Base-by-base conservation (phyloP, 805 yeast genomes). In the Sugiyamaella marilandica region DNA sequence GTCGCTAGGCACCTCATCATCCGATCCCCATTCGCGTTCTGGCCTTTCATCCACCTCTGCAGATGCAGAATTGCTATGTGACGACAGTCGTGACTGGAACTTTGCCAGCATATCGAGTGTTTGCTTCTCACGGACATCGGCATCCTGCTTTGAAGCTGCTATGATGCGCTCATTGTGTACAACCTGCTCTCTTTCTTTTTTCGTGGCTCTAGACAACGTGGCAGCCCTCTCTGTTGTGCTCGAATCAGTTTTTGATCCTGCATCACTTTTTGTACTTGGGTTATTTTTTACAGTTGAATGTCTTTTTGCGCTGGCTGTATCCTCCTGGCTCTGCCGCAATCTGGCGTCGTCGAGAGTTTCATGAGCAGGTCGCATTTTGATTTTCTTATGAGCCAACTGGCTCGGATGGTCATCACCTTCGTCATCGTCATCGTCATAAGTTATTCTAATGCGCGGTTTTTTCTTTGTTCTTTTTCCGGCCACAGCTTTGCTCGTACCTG, bases 251-350 rank as follows among this genome's bases (percentile, higher is more conserved):
- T 13, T 10, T 4, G 24, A 5, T 4, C 19, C 24, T 11, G 16
- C 9, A 74, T 19, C 79, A 76, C 61, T 79, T 83, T 41, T 78
- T 83, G 47, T 64, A 63, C 56, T 63, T 64, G 18, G 60, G 46
- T 50, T 62, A 66, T 34, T 52, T 50, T 37, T 63, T 63, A 32
- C 47, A 54, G 35, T 44, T 49, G n/a, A 51, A 60, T 36, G 54
- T 52, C 11, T 46, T 53, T 41, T 14, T 11, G 33, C 33, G 31
- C 41, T n/a, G 21, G 13, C 45, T 32, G 24, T 16, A 55, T 24
- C 14, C 54, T 36, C 35, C 56, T n/a, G 13, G 5, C 18, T 18
- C 47, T 13, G n/a, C 10, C 29, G 21, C 2, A 49, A 24, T 26
- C 34, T 29, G 14, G 14, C 34, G 21, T 49, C 52, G 29, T 44